A percentile compares a stretch with the other conserved stretches of the same genome.
phyloP scores from a whole-genome alignment of 345 rosid species.

The Bretschneidera sinensis region DNA sequence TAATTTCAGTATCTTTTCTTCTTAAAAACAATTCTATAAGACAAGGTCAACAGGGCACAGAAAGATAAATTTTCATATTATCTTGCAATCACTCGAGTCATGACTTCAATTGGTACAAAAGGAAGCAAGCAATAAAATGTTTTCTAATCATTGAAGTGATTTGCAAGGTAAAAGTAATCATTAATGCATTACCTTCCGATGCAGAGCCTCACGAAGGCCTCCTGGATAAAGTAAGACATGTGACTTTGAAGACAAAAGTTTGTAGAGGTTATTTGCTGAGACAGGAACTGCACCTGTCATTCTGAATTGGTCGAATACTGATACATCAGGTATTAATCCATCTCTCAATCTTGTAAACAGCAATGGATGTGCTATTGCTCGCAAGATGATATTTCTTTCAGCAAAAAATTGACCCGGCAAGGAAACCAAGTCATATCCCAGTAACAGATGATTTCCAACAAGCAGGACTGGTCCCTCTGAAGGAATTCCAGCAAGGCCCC shows the following conservation, averaged over 20 bases:
- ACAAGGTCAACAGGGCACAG: too few species aligned
- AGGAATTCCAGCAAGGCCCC: slow-evolving; percentile 54
- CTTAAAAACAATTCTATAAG: too few species aligned
- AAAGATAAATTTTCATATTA: too few species aligned
- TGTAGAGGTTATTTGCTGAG: slow-evolving; percentile 39
- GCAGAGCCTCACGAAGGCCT: slow-evolving; percentile 64
- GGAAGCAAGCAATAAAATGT: background rate
- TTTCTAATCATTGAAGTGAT: too few species aligned
- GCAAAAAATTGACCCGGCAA: slow-evolving; percentile 24
- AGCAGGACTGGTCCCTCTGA: slow-evolving; percentile 50
- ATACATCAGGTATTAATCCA: slow-evolving; percentile 19
- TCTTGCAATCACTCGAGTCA: background rate
- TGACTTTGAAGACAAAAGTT: slow-evolving; percentile 47
- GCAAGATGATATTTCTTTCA: slow-evolving; percentile 40
- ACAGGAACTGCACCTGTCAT: slow-evolving; percentile 54
- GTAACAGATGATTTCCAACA: slow-evolving; percentile 54
- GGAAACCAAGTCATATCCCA: slow-evolving; percentile 41
- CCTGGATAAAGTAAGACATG: slow-evolving; percentile 59
- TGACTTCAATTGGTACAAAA: background rate
- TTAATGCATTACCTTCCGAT: slow-evolving; percentile 43
- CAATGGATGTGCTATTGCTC: slow-evolving; percentile 50
- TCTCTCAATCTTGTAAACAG: slow-evolving; percentile 26
- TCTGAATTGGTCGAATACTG: slow-evolving; percentile 29
- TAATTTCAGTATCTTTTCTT: too few species aligned
- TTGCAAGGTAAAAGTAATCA: too few species aligned